A percentile compares a stretch with the other conserved stretches of the same genome.
Evolutionary conservation across 805 yeast genomes (phyloP).

Genomic region (Kodamaea neixiangensis): DNA sequence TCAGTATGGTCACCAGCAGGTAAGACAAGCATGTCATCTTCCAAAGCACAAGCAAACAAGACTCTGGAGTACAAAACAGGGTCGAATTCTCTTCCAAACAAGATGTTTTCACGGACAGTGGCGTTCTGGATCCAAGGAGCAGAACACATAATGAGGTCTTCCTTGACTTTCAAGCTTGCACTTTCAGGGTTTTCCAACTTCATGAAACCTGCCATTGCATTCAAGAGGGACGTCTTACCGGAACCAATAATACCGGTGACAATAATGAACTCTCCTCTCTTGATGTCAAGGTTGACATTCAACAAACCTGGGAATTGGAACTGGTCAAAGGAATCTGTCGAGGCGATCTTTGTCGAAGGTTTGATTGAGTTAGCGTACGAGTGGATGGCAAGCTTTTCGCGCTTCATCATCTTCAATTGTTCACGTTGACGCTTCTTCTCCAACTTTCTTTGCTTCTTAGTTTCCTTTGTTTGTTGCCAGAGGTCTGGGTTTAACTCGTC

Average conservation of each 20-base stretch:
- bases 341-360: neutral
- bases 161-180: conserved; percentile 29
- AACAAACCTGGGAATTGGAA: conserved; percentile 34
- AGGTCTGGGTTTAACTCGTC: conserved; percentile 25
- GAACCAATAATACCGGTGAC: conserved; percentile 46
- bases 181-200: conserved; percentile 25
- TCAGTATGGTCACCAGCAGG: conserved; percentile 43
- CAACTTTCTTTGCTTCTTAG: conserved; percentile 12
- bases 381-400: conserved; percentile 14
- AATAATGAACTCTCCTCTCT: conserved; percentile 39
- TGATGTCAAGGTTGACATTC: conserved; percentile 33
- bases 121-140: conserved; percentile 48
- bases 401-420: conserved; percentile 11
- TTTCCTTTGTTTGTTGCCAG: conserved; percentile 24
- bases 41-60: conserved; percentile 41
- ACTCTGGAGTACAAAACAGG: conserved; percentile 28
- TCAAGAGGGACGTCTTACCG: conserved; percentile 44
- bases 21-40: conserved; percentile 36
- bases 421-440: conserved; percentile 17
- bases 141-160: conserved; percentile 36
- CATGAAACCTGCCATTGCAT: conserved; percentile 45
- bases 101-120: conserved; percentile 41
- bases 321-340: conserved; percentile 8
- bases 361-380: conserved; percentile 7
- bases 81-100: conserved; percentile 38